Evolutionary conservation across 2,329 filamentous ascomycete genomes (phyloP), one percentile per base, ranked within the genome.

Genomic region (Pseudocercospora fuligena): DNA sequence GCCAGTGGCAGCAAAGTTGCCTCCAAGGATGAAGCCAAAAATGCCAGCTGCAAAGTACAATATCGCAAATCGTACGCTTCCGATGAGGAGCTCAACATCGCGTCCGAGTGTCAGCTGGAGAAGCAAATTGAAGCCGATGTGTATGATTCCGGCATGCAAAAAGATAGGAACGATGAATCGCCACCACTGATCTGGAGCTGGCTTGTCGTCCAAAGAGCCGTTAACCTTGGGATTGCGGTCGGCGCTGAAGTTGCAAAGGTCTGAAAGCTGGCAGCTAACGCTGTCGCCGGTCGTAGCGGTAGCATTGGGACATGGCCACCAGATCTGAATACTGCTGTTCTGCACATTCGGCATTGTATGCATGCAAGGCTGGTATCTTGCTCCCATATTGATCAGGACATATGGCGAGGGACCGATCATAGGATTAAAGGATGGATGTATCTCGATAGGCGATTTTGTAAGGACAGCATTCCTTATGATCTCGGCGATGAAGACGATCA

Each of bases 91-190:
- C 78, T 99, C 95, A 88, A 99, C 97, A 74, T 99, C 95, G 47
- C 91, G 89, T 31, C 91, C 95, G 63, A 98, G 87, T 0, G 92
- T 96, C 75, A 97, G 81, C 78, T 99, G 95, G 23, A 97, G 86
- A 7, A 98, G 85, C 80, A 99, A 85, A 80, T 99, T 99, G 85
- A 98, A 97, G 16, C 89, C 92, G 66, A 99, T 97, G 77, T 99
- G 95, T 69, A 99, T 90, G 64, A 99, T 81, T 14, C 95, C 95
- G 1, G 93, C 93, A 75, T 99, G 95, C 74, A 99, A 83, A 82
- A 99, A 99, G 68, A 99, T 97, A 46, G 95, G 94, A 1, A 90
- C 83, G 76, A 99, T 97, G 82, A 99, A 98, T 67, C 95, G 91
- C 81, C 88, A 99, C 95, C 95, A 99, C 79, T 99, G 95, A 77